phyloP scores from a whole-genome alignment of 148 eudicot genomes.

The Bassia scoparia region DNA sequence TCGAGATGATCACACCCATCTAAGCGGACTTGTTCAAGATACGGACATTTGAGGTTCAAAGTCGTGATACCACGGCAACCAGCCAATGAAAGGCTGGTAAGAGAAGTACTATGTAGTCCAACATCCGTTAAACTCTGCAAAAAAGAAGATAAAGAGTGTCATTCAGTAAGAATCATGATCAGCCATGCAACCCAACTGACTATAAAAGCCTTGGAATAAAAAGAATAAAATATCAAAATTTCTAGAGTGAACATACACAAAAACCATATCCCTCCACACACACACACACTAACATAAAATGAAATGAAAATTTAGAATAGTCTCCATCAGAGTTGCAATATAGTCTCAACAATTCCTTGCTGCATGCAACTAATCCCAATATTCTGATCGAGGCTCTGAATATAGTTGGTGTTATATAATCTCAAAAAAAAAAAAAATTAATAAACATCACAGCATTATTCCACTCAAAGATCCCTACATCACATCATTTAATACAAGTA shows the following conservation, averaged over 20 bases:
- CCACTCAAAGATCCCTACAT: not conserved
- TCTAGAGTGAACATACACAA: too few relatives aligned
- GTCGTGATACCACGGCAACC: conserved; percentile 73
- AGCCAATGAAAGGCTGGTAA: conserved; percentile 72
- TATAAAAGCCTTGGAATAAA: not conserved
- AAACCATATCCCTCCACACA: too few relatives aligned
- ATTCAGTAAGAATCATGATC: conserved; percentile 1
- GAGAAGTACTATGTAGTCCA: conserved; percentile 59
- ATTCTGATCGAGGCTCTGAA: too few relatives aligned
- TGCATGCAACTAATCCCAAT: not conserved
- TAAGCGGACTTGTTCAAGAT: conserved; percentile 71
- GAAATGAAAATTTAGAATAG: too few relatives aligned
- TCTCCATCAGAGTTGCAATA: not conserved
- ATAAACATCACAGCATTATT: too few relatives aligned
- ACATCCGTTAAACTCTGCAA: conserved; percentile 73
- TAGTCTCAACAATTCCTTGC: not conserved
- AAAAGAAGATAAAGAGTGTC: not conserved
- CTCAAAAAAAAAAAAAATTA: too few relatives aligned
- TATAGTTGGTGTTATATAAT: too few relatives aligned
- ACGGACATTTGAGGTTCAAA: conserved; percentile 65
- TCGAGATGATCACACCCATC: conserved; percentile 99
- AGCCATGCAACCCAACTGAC: not conserved
- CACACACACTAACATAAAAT: too few relatives aligned
- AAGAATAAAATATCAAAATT: not conserved
- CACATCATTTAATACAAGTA: not conserved